These are phyloP conservation scores for Mucor saturninus DNA, from an alignment of 371 early-diverging fungal species.

Conservation along the genomic window DNA sequence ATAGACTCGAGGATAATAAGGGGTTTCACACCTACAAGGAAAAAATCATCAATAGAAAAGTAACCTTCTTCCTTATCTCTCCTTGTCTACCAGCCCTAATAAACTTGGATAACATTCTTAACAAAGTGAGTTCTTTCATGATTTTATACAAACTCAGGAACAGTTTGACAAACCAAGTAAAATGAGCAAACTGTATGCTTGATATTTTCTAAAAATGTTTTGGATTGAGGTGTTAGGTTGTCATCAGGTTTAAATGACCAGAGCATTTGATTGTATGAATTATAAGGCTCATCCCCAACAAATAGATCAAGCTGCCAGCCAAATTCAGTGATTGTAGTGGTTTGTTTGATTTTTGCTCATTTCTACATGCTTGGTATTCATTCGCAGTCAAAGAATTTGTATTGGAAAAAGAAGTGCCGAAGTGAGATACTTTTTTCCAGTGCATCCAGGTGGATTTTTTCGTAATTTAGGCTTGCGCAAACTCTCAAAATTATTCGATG, in stretches of 20 bases:
- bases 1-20: no score
- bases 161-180: slow-evolving; percentile 15
- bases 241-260: slow-evolving; percentile 17
- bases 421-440: slow-evolving; percentile 20
- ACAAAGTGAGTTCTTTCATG: slow-evolving; percentile 22
- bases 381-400: not conserved
- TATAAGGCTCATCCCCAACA: slow-evolving; percentile 16
- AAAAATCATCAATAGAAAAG: slow-evolving; percentile 5
- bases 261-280: slow-evolving; percentile 11
- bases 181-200: slow-evolving; percentile 16
- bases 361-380: slow-evolving; percentile 16
- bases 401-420: slow-evolving; percentile 21
- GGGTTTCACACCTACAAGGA: not conserved
- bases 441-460: slow-evolving; percentile 22
- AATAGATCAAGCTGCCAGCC: slow-evolving; percentile 7
- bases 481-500: slow-evolving; percentile 3
- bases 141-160: slow-evolving; percentile 14
- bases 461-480: slow-evolving; percentile 18
- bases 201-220: slow-evolving; percentile 19
- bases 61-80: slow-evolving; percentile 3
- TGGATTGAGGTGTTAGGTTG: slow-evolving; percentile 6
- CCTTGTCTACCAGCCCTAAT: slow-evolving; percentile 9
- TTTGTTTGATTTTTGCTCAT: slow-evolving; percentile 15
- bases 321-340: slow-evolving; percentile 16
- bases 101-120: slow-evolving; percentile 12